These are phyloP conservation scores for Rhizoclosmatium sp. DNA, from an alignment of 192 early-diverging fungal species.

Conservation along the genomic window DNA sequence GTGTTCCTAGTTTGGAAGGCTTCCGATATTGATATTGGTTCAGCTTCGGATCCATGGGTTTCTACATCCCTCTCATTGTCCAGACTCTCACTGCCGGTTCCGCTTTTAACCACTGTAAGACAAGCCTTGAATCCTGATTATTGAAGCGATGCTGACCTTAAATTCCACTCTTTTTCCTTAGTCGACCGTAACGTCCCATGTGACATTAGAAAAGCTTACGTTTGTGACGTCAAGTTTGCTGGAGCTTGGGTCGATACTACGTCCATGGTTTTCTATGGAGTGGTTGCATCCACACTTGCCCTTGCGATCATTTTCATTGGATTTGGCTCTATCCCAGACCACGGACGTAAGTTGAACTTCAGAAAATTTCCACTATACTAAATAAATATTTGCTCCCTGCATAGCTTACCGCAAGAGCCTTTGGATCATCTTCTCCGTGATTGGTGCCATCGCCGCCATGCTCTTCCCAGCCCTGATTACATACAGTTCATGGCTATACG, in stretches of 20 bases:
- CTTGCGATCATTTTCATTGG: constrained; percentile 44
- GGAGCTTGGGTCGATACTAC: constrained; percentile 33
- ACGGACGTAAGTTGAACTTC: constrained; percentile 35
- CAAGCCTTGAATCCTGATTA: constrained; percentile 36
- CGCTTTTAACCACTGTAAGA: constrained; percentile 6
- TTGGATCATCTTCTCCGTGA: constrained; percentile 26
- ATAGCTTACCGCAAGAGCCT: constrained; percentile 21
- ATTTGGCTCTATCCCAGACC: constrained; percentile 50
- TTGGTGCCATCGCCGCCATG: not conserved
- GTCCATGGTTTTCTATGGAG: constrained; percentile 45
- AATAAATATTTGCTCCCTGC: no score
- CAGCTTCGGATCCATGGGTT: constrained; percentile 10
- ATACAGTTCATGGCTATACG: not conserved
- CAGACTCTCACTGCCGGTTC: constrained; percentile 29
- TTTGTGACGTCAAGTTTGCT: constrained; percentile 31
- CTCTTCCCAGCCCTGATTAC: constrained; percentile 19
- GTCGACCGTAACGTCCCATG: constrained; percentile 39
- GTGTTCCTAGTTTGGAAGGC: not conserved
- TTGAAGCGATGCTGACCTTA: constrained; percentile 26
- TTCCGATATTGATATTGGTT: not conserved
- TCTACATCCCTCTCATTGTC: constrained; percentile 48
- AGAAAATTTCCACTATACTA: not conserved
- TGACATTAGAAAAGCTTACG: constrained; percentile 19
- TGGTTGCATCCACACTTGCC: constrained; percentile 31
- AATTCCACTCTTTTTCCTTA: not conserved